Evolutionary conservation across 345 rosid genomes (phyloP).

Genomic region (Camelina neglecta): DNA sequence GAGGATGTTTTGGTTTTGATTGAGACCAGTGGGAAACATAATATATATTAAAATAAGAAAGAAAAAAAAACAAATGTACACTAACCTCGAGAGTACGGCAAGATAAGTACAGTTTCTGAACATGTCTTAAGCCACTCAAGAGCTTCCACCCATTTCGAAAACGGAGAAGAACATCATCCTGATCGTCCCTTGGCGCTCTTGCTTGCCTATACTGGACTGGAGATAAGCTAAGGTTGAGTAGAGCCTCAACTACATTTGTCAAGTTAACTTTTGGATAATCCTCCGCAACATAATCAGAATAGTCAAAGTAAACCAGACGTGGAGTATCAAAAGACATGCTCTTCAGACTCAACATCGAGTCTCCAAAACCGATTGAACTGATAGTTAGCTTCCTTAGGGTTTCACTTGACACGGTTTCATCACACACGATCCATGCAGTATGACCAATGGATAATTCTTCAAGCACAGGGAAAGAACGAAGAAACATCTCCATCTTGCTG

Average conservation of each 20-base stretch:
- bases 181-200: neutral
- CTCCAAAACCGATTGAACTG: neutral
- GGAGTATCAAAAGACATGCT: constrained; percentile 4
- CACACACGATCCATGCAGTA: neutral
- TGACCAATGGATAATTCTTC: neutral
- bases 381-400: constrained; percentile 7
- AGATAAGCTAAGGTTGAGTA: neutral
- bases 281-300: neutral
- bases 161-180: neutral
- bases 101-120: constrained; percentile 2
- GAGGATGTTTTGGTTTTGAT: too few species aligned
- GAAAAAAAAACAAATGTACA: too few species aligned
- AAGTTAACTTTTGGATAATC: constrained; percentile 21
- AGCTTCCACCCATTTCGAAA: constrained; percentile 20
- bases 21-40: too few species aligned
- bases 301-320: neutral
- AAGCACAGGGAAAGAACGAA: neutral
- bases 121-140: constrained; percentile 12
- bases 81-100: constrained; percentile 29
- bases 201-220: neutral
- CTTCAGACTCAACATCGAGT: neutral
- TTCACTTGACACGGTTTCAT: neutral
- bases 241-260: constrained; percentile 9
- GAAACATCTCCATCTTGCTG: neutral
- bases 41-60: too few species aligned